These are phyloP conservation scores for Mortierella sp. DNA, from an alignment of 371 early-diverging fungal genomes.

Conservation along the genomic window DNA sequence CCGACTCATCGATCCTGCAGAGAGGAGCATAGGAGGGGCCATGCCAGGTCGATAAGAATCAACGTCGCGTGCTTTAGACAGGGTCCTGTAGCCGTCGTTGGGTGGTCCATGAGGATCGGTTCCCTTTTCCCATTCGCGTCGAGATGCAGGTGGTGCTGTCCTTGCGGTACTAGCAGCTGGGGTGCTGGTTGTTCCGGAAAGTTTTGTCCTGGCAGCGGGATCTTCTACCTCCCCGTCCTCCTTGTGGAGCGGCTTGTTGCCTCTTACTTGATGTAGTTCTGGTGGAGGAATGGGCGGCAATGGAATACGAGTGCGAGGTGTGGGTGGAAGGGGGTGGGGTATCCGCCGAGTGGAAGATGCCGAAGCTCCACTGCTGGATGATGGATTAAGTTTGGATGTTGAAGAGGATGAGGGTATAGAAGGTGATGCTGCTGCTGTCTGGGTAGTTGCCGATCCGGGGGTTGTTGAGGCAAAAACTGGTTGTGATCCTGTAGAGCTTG, in stretches of 20 bases:
- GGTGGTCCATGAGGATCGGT: slow-evolving; percentile 23
- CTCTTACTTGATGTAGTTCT: slow-evolving; percentile 44
- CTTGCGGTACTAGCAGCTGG: slow-evolving; percentile 1
- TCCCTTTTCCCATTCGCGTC: slow-evolving; percentile 49
- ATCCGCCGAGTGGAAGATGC: slow-evolving; percentile 24
- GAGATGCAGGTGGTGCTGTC: slow-evolving; percentile 21
- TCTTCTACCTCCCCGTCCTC: slow-evolving; percentile 49
- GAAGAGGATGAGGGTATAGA: slow-evolving; percentile 20
- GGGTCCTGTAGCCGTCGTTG: slow-evolving; percentile 29
- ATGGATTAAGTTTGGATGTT: slow-evolving; percentile 11
- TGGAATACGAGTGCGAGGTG: slow-evolving; percentile 51
- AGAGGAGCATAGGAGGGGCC: slow-evolving; percentile 34
- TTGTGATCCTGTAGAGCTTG: slow-evolving; percentile 24
- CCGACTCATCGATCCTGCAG: slow-evolving; percentile 39
- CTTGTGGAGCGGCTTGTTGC: slow-evolving; percentile 31
- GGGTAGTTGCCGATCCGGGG: neutral
- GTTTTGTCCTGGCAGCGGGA: slow-evolving; percentile 11
- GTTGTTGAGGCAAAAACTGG: slow-evolving; percentile 4
- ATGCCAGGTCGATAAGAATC: slow-evolving; percentile 40
- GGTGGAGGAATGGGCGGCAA: slow-evolving; percentile 46
- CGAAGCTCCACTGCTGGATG: neutral
- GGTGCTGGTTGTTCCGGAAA: neutral
- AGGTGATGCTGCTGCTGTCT: slow-evolving; percentile 9
- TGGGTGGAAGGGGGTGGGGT: slow-evolving; percentile 50
- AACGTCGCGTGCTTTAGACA: slow-evolving; percentile 33